Base-by-base conservation (phyloP, 306 rosid species). In the Lagenaria siceraria region DNA sequence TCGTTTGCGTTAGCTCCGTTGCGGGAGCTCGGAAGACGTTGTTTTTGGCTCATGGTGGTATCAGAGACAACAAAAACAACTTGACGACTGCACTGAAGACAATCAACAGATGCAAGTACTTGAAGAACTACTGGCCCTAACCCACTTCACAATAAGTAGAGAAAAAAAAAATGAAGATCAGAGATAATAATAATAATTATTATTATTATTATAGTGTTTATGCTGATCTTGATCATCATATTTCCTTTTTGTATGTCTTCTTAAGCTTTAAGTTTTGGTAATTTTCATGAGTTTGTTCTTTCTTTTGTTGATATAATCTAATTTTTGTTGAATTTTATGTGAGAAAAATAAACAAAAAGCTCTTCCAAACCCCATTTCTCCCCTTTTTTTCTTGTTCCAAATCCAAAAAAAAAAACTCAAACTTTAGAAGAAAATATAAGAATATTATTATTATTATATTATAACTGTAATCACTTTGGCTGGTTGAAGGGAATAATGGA, bases 111-210 rank as follows among this genome's bases (percentile, higher is more conserved):
- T 84, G 86, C 86, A 84, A 81, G 78, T 12, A 15, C n/a, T 51
- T 70, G 83, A 85, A 76, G 43, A 77, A 72, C 98, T 2, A 94
- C 96, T 0, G 96, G 97, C 77, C 92, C 98, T 35, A 93, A 94
- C 75, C 98, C 97, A 46, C 82, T 94, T 17, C 98, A 94, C 80
- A 94, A 91, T 85, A 85, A 88, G 89, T 86, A 88, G 81, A 86
- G 72, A 9, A 68, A 17, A 15, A 21, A 6, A 21, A 63, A 14
- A 58, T 22, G 6, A 21, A n/a, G 40, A 33, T 11, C 10, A 36
- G 4, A 46, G 51, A 2, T 4, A n/a, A n/a, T n/a, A n/a, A n/a
- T n/a, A n/a, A n/a, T n/a, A 3, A 46, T 46, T 10, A 12, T 46
- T 46, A 46, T 46, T n/a, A 10, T 4, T 46, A 46, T 18, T 25